These are phyloP conservation scores for Eucalyptus erythrocorys DNA, from an alignment of 345 rosid genomes.

Conservation along the genomic window DNA sequence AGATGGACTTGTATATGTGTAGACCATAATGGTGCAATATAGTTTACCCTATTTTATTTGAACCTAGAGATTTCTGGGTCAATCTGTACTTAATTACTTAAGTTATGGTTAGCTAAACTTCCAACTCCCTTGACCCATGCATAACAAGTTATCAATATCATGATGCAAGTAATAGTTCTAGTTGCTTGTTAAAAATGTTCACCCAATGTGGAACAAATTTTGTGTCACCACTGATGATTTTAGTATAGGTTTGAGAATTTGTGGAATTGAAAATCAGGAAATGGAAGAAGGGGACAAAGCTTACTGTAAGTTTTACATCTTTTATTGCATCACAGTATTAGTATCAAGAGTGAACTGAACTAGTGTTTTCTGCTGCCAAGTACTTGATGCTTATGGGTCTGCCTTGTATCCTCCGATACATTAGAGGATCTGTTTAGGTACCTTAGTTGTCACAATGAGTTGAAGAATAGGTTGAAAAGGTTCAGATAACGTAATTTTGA, in stretches of 20 bases:
- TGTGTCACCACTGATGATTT: background rate
- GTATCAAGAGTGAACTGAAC: background rate
- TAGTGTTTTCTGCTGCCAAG: background rate
- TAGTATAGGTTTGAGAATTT: background rate
- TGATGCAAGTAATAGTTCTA: background rate
- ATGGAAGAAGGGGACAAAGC: background rate
- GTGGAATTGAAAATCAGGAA: background rate
- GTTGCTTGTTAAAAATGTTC: background rate
- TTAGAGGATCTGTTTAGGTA: background rate
- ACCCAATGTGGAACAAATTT: background rate
- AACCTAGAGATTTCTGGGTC: background rate
- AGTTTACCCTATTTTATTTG: background rate
- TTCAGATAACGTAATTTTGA: background rate
- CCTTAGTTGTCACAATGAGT: background rate
- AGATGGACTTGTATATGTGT: background rate
- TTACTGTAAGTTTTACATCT: background rate
- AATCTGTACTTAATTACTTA: background rate
- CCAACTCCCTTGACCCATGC: background rate
- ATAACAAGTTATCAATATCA: background rate
- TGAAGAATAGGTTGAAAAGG: background rate
- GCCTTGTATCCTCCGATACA: background rate
- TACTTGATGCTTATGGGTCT: background rate
- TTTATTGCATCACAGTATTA: background rate
- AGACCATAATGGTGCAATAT: background rate
- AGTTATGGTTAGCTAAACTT: background rate